Base-by-base conservation (phyloP, 2,329 filamentous ascomycete species). In the Byssochlamys sp. region DNA sequence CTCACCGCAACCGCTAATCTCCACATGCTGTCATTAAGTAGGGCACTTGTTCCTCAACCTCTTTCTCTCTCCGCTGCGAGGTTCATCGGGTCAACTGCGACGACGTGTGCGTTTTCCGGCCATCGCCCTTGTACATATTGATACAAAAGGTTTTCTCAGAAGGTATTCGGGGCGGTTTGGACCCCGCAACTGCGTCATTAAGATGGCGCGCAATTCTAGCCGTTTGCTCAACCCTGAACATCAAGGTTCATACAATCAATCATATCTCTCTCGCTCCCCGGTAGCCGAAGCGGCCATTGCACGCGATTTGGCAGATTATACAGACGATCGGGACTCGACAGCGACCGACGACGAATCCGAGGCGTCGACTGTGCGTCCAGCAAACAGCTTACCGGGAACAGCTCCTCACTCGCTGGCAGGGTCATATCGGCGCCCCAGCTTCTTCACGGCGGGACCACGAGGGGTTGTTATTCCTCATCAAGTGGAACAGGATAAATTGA, bases 361-460 rank as follows among this genome's bases (percentile, higher is more conserved):
- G 48, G 65, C 66, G 10, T 71, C 73, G 54, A 75, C 77, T 9
- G 64, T 77, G 55, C 73, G 75, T 62, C 73, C 76, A 53, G 62
- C 70, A 19, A 70, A 71, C 62, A 69, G 71, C 63, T 57, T 72
- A 60, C 58, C 76, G 57, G 61, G 71, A 19, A 71, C 66, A 28
- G 69, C 70, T 33, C 66, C 68, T 14, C 70, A 76, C 61, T 81
- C 83, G 14, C 79, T 87, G 75, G 78, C 80, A 19, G 80, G 82
- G 35, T 83, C 83, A 31, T 96, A 94, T 74, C 84, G 88, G 57
- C 83, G 90, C 52, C 89, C 90, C 0, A 88, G 85, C 63, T 88
- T 86, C 67, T 85, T 94, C 29, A 89, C 83, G 59, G 88, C 87
- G 11, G 86, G 86, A 26, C 81, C 84, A 1, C 80, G 90, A 56